Evolutionary conservation across 345 rosid species (phyloP).

Genomic region (Nephelium lappaceum): DNA sequence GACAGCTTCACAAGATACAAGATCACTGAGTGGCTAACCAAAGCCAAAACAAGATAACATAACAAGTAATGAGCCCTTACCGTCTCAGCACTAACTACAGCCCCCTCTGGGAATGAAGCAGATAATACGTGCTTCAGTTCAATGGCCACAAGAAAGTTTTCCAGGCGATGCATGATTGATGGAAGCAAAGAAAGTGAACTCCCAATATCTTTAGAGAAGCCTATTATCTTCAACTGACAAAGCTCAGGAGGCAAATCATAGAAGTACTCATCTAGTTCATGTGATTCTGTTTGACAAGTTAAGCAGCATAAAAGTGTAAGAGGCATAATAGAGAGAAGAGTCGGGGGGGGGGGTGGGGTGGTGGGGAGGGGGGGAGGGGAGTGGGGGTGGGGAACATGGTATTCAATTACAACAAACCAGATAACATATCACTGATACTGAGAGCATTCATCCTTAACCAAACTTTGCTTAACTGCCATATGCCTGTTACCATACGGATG

Average conservation of each 20-base stretch:
- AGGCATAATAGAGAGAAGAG: neutral
- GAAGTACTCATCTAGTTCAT: conserved; percentile 76
- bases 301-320: conserved; percentile 8
- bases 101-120: conserved; percentile 70
- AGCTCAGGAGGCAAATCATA: conserved; percentile 84
- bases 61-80: conserved; percentile 46
- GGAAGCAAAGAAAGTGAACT: conserved; percentile 88
- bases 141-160: conserved; percentile 89
- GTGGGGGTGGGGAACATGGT: neutral
- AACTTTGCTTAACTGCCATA: neutral
- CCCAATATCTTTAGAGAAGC: conserved; percentile 88
- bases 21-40: conserved; percentile 3
- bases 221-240: conserved; percentile 77
- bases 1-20: neutral
- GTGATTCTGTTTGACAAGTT: conserved; percentile 53
- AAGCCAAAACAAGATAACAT: conserved; percentile 21
- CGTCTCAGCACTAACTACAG: conserved; percentile 64
- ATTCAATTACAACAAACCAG: neutral
- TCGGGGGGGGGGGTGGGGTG: neutral
- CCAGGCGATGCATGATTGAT: conserved; percentile 89
- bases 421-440: neutral
- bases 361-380: neutral
- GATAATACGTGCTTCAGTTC: conserved; percentile 73
- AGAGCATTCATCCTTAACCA: neutral
- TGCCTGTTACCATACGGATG: neutral